Conservation (phyloP, 2,329 filamentous ascomycete genomes). For the Fusarium sp. region DNA sequence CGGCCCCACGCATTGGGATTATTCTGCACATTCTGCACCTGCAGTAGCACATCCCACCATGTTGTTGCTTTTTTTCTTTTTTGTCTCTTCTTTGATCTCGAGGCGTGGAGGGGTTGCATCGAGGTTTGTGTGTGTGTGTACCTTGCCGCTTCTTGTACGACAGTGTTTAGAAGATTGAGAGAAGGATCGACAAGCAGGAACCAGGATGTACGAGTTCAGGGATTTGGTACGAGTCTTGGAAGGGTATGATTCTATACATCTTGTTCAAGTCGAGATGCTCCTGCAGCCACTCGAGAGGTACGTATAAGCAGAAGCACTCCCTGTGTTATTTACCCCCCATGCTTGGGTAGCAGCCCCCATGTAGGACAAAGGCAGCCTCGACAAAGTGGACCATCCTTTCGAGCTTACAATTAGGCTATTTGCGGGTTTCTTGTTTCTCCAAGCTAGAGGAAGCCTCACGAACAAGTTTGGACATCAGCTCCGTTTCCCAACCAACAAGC, state of each 20-base stretch:
- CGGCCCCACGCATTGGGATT: slow-evolving; percentile 17
- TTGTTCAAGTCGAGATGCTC: background rate
- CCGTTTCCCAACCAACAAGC: background rate
- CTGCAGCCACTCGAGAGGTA: background rate
- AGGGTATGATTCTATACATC: slow-evolving; percentile 3
- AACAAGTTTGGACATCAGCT: background rate
- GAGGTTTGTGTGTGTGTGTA: background rate
- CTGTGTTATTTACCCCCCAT: background rate
- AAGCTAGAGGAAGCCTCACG: background rate
- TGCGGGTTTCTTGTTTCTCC: background rate
- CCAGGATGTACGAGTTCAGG: background rate
- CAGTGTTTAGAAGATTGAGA: slow-evolving; percentile 1
- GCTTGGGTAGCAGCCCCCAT: background rate
- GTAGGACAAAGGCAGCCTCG: slow-evolving; percentile 10
- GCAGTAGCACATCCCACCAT: slow-evolving; percentile 13
- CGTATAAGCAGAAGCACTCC: background rate
- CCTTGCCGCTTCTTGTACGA: slow-evolving; percentile 17
- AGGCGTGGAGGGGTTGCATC: background rate
- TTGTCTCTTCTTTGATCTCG: background rate
- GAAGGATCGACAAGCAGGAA: background rate
- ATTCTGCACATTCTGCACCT: slow-evolving; percentile 15
- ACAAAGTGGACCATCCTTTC: background rate
- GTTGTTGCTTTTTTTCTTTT: slow-evolving; percentile 12
- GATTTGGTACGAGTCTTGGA: background rate
- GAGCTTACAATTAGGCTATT: slow-evolving; percentile 6